Percentiles rank a stretch among this genome's conserved stretches.
Conservation (phyloP, 2,329 filamentous ascomycete genomes). For the Escovopsis sp. region DNA sequence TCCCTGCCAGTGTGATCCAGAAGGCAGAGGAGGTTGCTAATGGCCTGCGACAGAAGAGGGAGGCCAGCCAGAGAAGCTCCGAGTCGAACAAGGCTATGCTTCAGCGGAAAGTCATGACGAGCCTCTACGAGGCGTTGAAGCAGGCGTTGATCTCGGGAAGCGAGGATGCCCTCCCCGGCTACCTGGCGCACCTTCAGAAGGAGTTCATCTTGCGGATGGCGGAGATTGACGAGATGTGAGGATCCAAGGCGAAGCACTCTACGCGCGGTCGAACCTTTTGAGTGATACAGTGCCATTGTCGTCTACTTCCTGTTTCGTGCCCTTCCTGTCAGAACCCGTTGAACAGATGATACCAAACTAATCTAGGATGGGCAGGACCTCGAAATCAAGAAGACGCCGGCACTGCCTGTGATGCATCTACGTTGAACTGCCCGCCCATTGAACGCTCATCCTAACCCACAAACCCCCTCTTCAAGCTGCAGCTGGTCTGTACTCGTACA, state of each 20-base stretch:
- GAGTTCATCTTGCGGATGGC: constrained; percentile 65
- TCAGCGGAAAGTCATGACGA: constrained; percentile 59
- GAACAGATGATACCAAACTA: background rate
- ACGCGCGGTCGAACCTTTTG: too few relatives aligned
- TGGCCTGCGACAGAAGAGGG: constrained; percentile 42
- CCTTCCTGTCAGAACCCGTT: too few relatives aligned
- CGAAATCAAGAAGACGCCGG: too few relatives aligned
- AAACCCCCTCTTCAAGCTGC: too few relatives aligned
- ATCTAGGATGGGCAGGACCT: too few relatives aligned
- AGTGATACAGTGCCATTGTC: background rate
- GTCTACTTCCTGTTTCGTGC: background rate
- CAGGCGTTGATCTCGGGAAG: constrained; percentile 52
- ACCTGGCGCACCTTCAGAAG: constrained; percentile 34
- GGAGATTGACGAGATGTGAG: constrained; percentile 34
- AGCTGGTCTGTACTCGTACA: too few relatives aligned
- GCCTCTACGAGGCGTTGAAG: constrained; percentile 55
- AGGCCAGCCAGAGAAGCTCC: constrained; percentile 43
- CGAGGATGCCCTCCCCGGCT: constrained; percentile 37
- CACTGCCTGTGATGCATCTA: too few relatives aligned
- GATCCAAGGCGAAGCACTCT: background rate
- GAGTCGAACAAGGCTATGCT: constrained; percentile 42
- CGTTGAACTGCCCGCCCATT: too few relatives aligned
- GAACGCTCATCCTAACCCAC: too few relatives aligned
- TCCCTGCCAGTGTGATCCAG: constrained; percentile 53
- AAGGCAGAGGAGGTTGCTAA: constrained; percentile 52